phyloP scores from a whole-genome alignment of 1,284 basidiomycete genomes.

The Cutaneotrichosporon spelunceum region DNA sequence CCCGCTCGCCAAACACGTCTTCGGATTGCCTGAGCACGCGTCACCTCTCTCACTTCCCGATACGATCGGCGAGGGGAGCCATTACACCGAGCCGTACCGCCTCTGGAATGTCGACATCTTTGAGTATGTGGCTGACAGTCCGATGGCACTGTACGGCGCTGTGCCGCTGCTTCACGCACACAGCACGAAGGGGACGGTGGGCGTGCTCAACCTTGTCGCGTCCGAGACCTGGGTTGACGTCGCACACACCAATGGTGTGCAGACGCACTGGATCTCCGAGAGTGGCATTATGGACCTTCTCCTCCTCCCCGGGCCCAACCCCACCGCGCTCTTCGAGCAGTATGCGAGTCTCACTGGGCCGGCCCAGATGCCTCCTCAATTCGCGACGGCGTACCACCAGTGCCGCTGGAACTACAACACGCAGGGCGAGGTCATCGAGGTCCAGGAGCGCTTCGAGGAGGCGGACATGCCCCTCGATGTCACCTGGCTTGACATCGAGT shows the following conservation, averaged over 20 bases:
- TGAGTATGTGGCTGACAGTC: slow-evolving; percentile 87
- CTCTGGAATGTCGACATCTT: slow-evolving; percentile 97
- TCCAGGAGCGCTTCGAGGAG: slow-evolving; percentile 83
- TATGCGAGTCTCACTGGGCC: slow-evolving; percentile 83
- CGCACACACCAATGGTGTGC: slow-evolving; percentile 62
- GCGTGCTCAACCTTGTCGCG: slow-evolving; percentile 82
- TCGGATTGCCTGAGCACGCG: slow-evolving; percentile 95
- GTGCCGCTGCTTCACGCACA: slow-evolving; percentile 94
- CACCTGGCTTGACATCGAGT: slow-evolving; percentile 98
- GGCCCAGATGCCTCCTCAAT: slow-evolving; percentile 80
- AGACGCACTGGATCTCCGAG: slow-evolving; percentile 96
- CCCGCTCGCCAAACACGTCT: slow-evolving; percentile 83
- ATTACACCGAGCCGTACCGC: slow-evolving; percentile 86
- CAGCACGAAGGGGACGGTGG: slow-evolving; percentile 72
- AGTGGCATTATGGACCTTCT: slow-evolving; percentile 93
- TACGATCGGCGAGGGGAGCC: slow-evolving; percentile 58
- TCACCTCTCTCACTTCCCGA: slow-evolving; percentile 82
- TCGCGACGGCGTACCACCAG: slow-evolving; percentile 93
- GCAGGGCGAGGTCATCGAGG: slow-evolving; percentile 81
- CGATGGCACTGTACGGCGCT: slow-evolving; percentile 87
- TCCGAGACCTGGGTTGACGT: slow-evolving; percentile 97
- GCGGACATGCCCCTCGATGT: slow-evolving; percentile 94
- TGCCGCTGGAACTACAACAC: slow-evolving; percentile 98
- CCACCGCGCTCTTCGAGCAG: slow-evolving; percentile 75
- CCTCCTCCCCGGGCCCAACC: slow-evolving; percentile 83